phyloP scores from a whole-genome alignment of 495 filamentous ascomycete genomes.

The Neurospora sp. region DNA sequence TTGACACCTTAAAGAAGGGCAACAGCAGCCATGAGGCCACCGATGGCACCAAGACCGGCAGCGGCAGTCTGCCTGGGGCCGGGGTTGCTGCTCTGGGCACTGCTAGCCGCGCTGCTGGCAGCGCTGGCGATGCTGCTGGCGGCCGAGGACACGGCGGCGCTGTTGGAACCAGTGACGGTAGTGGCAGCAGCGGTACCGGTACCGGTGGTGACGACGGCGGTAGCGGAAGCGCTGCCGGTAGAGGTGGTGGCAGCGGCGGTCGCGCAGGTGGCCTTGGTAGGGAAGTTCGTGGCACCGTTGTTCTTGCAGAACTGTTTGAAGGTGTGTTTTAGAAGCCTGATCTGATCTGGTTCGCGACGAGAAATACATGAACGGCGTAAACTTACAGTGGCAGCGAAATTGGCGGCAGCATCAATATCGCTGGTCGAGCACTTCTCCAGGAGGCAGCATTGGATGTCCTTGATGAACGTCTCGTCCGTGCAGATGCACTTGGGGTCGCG shows the following conservation, averaged over 20 bases:
- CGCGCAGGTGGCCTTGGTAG: constrained; percentile 21
- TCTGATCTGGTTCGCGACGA: not conserved
- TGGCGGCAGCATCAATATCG: constrained; percentile 18
- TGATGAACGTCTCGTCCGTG: constrained; percentile 45
- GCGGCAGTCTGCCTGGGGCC: constrained; percentile 17
- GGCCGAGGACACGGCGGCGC: not conserved
- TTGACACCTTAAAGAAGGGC: constrained; percentile 21
- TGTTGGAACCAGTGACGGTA: constrained; percentile 4
- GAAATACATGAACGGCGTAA: not conserved
- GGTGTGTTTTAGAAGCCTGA: not conserved
- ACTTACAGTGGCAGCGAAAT: constrained; percentile 20
- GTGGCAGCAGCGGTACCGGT: constrained; percentile 6
- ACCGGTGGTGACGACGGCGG: constrained; percentile 14
- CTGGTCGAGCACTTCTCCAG: constrained; percentile 32
- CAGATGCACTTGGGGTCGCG: constrained; percentile 62
- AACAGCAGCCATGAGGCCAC: constrained; percentile 21
- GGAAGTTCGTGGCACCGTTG: constrained; percentile 24
- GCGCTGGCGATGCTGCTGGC: constrained; percentile 2
- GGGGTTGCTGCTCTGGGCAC: constrained; percentile 9
- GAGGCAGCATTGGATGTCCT: constrained; percentile 58
- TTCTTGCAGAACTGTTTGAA: constrained; percentile 21
- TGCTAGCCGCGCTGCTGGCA: not conserved
- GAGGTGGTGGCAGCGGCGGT: constrained; percentile 14
- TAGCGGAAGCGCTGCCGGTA: constrained; percentile 8
- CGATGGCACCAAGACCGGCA: constrained; percentile 21